Evolutionary conservation across 768 basidiomycete species (phyloP).

Genomic region (Pilatotrama ljubarskyi): DNA sequence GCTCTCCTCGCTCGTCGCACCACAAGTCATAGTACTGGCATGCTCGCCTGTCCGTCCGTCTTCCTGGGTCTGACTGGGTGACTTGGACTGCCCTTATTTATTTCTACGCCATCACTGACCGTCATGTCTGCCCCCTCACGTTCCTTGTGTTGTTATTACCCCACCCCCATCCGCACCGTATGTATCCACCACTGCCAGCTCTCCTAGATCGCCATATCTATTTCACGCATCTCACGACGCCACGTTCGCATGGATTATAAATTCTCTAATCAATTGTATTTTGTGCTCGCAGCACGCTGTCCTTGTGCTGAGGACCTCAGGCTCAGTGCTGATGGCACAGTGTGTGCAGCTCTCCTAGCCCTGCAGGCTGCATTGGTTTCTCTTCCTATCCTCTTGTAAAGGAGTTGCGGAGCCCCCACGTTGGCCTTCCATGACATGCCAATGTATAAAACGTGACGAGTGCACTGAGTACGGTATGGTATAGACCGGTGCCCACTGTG

Average conservation of each 20-base stretch:
- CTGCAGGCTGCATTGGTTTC: too few relatives aligned
- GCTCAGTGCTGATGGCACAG: too few relatives aligned
- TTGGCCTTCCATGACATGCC: too few relatives aligned
- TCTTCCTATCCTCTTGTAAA: too few relatives aligned
- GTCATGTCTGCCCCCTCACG: slow-evolving; percentile 10
- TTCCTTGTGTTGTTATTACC: slow-evolving; percentile 2
- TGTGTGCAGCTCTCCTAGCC: too few relatives aligned
- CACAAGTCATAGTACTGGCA: not conserved
- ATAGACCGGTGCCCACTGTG: too few relatives aligned
- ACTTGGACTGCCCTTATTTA: not conserved
- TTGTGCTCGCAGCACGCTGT: not conserved
- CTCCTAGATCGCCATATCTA: slow-evolving; percentile 9
- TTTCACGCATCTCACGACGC: slow-evolving; percentile 12
- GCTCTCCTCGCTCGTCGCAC: not conserved
- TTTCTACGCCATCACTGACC: not conserved
- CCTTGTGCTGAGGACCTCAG: too few relatives aligned
- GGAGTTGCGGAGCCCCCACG: too few relatives aligned
- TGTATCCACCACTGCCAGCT: slow-evolving; percentile 8
- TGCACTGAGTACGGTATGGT: too few relatives aligned
- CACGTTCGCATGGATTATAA: slow-evolving; percentile 10
- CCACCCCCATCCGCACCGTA: not conserved
- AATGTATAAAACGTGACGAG: too few relatives aligned
- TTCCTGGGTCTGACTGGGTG: not conserved
- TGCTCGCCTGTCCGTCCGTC: not conserved
- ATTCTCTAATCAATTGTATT: slow-evolving; percentile 14